Evolutionary conservation across 2,329 filamentous ascomycete species (phyloP), one percentile per base, ranked within the genome.

Genomic region (Juglanconis oblonga): DNA sequence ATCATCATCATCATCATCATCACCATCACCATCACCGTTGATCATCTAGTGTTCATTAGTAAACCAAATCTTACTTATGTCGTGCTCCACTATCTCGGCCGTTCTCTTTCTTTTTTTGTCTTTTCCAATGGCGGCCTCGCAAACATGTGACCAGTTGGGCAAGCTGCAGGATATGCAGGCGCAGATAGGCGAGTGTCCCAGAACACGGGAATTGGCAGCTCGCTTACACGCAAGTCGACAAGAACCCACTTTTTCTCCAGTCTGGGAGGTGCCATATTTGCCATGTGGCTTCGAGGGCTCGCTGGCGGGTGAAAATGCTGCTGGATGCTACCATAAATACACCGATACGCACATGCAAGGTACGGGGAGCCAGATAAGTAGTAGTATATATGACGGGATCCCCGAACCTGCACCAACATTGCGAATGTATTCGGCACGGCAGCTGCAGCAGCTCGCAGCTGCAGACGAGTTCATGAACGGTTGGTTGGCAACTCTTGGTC

Each of bases 81-180:
- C 29, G 10, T 5, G 38, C 29, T 42, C 38, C 29, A 36, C 10
- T 14, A 29, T 53, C 38, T 40, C 24, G 5, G 36, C 38, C 38
- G 31, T 36, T 33, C 13, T 48, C 9, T 48, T 24, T 54, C 31
- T 32, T 53, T 45, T 14, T 53, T 42, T 24, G 9, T 53, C 6
- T 44, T 51, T 35, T 32, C 32, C 36, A 38, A 13, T 32, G 40
- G 13, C 24, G 40, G 14, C 13, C n/a, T 33, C 17, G 17, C 52
- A 55, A 50, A 51, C 58, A 55, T 59, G 58, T 54, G 50, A 33
- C 58, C 49, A 59, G 51, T 54, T 38, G 49, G 50, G 24, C 24
- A 24, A 24, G 24, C 24, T 24, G 24, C 24, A 24, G 38, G 35
- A 45, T 42, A 35, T 55, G 53, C 44, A 52, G 49, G 42, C 42